Evolutionary conservation across 176 grass and related monocot genomes (phyloP), one percentile per base, ranked within the genome.

Genomic region (Oryza punctata): DNA sequence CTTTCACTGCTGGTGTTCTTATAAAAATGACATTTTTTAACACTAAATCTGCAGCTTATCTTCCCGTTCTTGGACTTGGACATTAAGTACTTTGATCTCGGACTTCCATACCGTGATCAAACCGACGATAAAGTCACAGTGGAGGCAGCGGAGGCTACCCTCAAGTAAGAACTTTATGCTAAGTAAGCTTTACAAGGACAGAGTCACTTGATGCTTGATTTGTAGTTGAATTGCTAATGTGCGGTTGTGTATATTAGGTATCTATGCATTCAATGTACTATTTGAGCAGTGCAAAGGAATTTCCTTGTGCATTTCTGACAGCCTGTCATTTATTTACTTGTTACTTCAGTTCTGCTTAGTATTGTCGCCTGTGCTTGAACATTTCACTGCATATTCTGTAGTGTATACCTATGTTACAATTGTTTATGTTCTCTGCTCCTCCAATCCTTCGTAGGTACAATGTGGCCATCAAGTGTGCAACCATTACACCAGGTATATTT

Each of bases 381-480:
- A 45, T 21, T 78, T 61, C 28, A 5, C 25, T 70, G 24, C 3
- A 11, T 41, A 33, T 33, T 13, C 3, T 0, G 5, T n/a, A 3
- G 19, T 59, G 54, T 52, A 0, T 2, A 28, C 35, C 14, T 44
- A 6, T 77, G 3, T 66, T 44, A 30, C 24, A 70, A 11, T 15
- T 77, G 2, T 35, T 75, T 52, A 75, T 83, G 71, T n/a, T 60
- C 54, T 33, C 54, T 60, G 21, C 21, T 52, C 32, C 44, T 68
- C 27, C 12, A 19, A 47, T 77, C 26, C 27, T 76, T n/a, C 67
- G 29, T 76, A 94, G 93, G 86, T 88, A 94, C 70, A 91, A 94
- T 86, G 92, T 94, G 63, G 92, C 92, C 63, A 89, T 94, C 77
- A 94, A 94, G 82, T 94, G 92, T 89, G 89, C 92, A 75, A 94